Evolutionary conservation across 768 basidiomycete genomes (phyloP).

Genomic region (Naganishia onofrii): DNA sequence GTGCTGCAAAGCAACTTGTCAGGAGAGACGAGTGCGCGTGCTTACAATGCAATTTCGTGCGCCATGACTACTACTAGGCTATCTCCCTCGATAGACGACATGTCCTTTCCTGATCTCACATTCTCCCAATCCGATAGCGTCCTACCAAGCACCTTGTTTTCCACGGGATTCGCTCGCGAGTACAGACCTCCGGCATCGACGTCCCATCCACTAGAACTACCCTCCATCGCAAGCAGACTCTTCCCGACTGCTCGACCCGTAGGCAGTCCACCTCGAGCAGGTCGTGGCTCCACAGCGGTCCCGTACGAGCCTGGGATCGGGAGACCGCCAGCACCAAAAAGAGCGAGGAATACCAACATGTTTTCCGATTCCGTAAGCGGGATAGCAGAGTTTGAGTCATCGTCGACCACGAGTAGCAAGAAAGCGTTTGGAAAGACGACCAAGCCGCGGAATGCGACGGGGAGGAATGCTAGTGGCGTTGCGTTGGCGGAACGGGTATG

Average conservation of each 20-base stretch:
- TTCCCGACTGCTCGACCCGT: slow-evolving; percentile 22
- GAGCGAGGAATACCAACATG: slow-evolving; percentile 9
- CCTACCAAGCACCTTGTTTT: slow-evolving; percentile 2
- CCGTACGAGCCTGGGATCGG: slow-evolving; percentile 28
- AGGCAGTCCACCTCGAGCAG: not conserved
- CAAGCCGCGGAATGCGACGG: slow-evolving; percentile 27
- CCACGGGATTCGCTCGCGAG: not conserved
- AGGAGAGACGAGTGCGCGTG: too few relatives aligned
- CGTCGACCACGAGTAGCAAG: not conserved
- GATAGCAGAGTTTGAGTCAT: not conserved
- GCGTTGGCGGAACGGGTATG: slow-evolving; percentile 7
- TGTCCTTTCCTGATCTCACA: slow-evolving; percentile 26
- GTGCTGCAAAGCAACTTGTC: not conserved
- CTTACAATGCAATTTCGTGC: too few relatives aligned
- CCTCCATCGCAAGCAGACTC: slow-evolving; percentile 29
- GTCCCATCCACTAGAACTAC: slow-evolving; percentile 20
- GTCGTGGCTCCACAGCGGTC: not conserved
- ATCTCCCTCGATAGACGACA: slow-evolving; percentile 26
- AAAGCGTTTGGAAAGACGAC: slow-evolving; percentile 3
- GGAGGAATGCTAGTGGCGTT: slow-evolving; percentile 27
- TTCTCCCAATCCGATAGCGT: slow-evolving; percentile 19
- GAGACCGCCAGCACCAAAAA: slow-evolving; percentile 28
- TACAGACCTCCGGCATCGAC: not conserved
- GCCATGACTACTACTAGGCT: not conserved
- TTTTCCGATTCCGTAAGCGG: not conserved